Base-by-base conservation (phyloP, 2,329 filamentous ascomycete genomes). In the Passalora sequoiae region DNA sequence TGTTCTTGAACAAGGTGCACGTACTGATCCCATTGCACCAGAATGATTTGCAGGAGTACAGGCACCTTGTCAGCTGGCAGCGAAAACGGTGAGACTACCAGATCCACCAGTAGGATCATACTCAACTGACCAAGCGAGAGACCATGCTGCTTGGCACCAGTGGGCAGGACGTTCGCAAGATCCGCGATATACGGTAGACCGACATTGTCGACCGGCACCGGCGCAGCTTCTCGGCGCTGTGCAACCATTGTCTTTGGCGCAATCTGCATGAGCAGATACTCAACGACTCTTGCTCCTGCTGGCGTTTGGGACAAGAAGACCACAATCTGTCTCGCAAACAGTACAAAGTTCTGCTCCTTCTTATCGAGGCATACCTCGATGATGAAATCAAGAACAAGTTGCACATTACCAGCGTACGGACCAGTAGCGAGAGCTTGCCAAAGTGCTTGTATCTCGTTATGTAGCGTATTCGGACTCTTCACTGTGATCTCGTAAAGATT, bases 401-500 rank as follows among this genome's bases (percentile, higher is more conserved):
- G 87, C 8, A 98, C 92, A 58, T 98, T 98, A 15, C 89, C 91
- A 6, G 82, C 86, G 64, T 96, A 85, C 0, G 89, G 89, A 0
- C 92, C 91, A 0, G 89, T 95, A 1, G 91, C 91, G 33, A 98
- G 74, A 3, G 92, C 92, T 67, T 97, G 89, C 92, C 92, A 98
- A 10, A 98, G 74, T 9, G 91, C 92, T 66, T 97, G 91, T 0
- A 98, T 92, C 63, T 98, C 92, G 57, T 96, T 96, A 61, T 97
- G 91, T 17, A 98, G 71, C 3, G 84, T 83, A 38, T 81, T 86
- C 56, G 89, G 89, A 19, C 86, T 92, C 55, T 88, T 89, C 60
- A 96, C 94, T 0, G 94, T 98, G 47, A 97, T 92, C 66, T 98
- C 92, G 38, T 97, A 84, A 2, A 98, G 73, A 60, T 98, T 98